Evolutionary conservation across 306 rosid genomes (phyloP).

Genomic region (Alnus rubra): DNA sequence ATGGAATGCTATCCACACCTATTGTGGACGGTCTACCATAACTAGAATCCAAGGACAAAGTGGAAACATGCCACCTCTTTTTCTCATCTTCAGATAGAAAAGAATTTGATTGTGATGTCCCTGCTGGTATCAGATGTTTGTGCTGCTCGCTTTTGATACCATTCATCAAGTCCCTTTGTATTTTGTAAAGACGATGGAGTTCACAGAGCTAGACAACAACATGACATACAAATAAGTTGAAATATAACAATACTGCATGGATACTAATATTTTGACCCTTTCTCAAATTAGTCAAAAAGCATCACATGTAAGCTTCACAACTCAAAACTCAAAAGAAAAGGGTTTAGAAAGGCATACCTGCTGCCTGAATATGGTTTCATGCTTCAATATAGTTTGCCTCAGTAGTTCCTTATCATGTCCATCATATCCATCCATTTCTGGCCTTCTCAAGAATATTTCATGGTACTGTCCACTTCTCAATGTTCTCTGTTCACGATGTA

Average conservation of each 20-base stretch:
- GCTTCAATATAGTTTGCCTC: conserved; percentile 38
- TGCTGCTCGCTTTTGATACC: conserved; percentile 29
- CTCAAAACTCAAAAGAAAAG: neutral
- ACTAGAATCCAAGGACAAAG: conserved; percentile 28
- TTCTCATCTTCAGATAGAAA: conserved; percentile 28
- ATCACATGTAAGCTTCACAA: neutral
- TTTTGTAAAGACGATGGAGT: conserved; percentile 51
- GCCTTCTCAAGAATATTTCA: conserved; percentile 14
- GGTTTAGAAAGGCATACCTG: conserved; percentile 27
- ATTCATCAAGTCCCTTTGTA: conserved; percentile 49
- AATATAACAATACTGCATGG: neutral
- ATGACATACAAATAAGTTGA: neutral
- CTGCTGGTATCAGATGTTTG: conserved; percentile 19
- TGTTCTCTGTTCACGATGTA: conserved; percentile 19
- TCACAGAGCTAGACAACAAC: conserved; percentile 42
- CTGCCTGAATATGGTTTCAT: conserved; percentile 38
- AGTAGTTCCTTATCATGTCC: conserved; percentile 29
- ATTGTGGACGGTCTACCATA: conserved; percentile 20
- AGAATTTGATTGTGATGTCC: conserved; percentile 26
- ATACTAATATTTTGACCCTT: neutral
- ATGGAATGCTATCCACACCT: conserved; percentile 29
- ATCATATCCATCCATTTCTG: conserved; percentile 9
- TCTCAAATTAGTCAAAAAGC: neutral
- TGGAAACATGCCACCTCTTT: conserved; percentile 22
- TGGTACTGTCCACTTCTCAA: conserved; percentile 29